Evolutionary conservation across 768 basidiomycete species (phyloP), one percentile per base, ranked within the genome.

Genomic region (Aureoboletus auriporus): DNA sequence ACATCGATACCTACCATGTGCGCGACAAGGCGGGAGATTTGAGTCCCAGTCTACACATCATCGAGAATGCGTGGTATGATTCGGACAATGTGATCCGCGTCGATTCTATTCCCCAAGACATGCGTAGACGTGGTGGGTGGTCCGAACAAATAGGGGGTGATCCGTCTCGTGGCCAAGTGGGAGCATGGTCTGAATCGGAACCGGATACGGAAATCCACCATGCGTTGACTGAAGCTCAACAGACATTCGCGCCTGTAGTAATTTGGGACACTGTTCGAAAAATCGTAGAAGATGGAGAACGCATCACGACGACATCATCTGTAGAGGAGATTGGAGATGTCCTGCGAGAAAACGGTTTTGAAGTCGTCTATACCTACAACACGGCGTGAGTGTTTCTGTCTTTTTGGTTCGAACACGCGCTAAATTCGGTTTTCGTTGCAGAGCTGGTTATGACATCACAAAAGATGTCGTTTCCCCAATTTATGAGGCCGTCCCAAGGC

Each of bases 11-110:
- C 7, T 77, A 76, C 47, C 70, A 71, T 37, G 38, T 51, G 6
- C 47, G 42, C 11, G 43, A 60, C 30, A 49, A 54, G 13, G 46
- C 50, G 12, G 65, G 63, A 13, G 13, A 9, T 0, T n/a, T 1
- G 37, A 26, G 16, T 16, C 60, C 71, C 36, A 58, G 57, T 30
- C 54, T 73, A 6, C 64, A 60, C 42, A 51, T 61, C 20, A 66
- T 76, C 28, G 62, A 71, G 34, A 76, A 73, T 50, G 31, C 38
- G 2, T 65, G 65, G 55, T 76, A 73, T 34, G 75, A 75, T 31
- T 63, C 68, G 4, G n/a, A 35, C 6, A 44, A 47, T 13, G 34
- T 65, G 28, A 54, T 69, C 34, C 71, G 75, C 35, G 69, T 74
- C 39, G 71, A 75, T 54, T 51, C 35, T 27, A 55, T 75, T 31